Evolutionary conservation across 768 basidiomycete species (phyloP), one percentile per base, ranked within the genome.

Genomic region (Porphyrellus cyaneotinctus): DNA sequence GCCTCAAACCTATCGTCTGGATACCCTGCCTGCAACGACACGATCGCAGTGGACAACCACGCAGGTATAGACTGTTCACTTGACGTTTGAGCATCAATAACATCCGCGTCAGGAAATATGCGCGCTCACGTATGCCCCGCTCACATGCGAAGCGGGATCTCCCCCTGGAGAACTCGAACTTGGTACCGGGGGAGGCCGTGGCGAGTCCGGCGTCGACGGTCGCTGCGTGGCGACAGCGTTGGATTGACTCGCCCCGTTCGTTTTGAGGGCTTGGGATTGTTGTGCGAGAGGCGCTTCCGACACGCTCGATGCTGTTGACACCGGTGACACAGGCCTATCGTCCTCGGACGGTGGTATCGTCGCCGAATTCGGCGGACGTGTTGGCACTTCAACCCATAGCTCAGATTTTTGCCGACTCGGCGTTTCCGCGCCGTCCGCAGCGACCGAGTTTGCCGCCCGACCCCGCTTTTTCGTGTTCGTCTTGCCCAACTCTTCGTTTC

Each of bases 1-100:
- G 88, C 81, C 59, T 91, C 87, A 59, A 97, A 95, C 53, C 68
- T 81, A 68, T 97, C 95, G 56, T 89, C 79, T 2, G 86, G 84
- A 64, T 91, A 95, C 69, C 77, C 81, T 10, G 72, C 68, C 61
- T 86, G 83, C 77, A 94, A 81, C 2, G 72, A 74, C 44, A 79
- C 77, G 64, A 88, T 79, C n/a, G 88, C 84, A 20, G 61, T 60
- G n/a, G 75, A 71, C 36, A 93, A 74, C 91, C 93, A 95, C 18
- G 72, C 64, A 0, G 91, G 91, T 18, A 78, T 79, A 45, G 64
- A 59, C 68, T 69, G 52, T 64, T 64, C 62, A 69, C 69, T 70
- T 65, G 32, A 60, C 49, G 52, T 58, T 61, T 64, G 56, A 69
- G 67, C 59, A 70, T 67, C 57, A 61, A 68, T 67, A 69, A 32